Percentiles rank a stretch among this genome's conserved stretches.
Evolutionary conservation across 1,139 yeast species (phyloP).

Genomic region (Debaryomycetaceae sp.): DNA sequence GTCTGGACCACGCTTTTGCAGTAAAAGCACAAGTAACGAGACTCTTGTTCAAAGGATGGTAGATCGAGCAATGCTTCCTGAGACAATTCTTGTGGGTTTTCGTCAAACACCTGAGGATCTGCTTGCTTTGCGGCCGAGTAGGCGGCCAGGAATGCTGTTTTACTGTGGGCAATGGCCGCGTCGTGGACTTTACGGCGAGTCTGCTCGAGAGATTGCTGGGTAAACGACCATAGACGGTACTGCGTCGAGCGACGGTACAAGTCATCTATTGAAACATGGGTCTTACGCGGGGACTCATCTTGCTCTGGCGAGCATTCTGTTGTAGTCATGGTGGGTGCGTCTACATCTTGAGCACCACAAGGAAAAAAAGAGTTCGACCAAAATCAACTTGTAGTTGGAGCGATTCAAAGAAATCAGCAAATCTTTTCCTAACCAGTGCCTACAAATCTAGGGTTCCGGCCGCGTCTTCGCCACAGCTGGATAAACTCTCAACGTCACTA

Average conservation of each 20-base stretch:
- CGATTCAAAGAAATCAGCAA: no score
- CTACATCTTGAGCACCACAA: no score
- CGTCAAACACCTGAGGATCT: conserved; percentile 17
- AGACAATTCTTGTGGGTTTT: conserved; percentile 23
- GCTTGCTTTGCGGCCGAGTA: conserved; percentile 18
- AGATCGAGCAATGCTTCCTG: conserved; percentile 26
- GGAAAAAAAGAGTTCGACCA: no score
- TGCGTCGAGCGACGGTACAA: conserved; percentile 81
- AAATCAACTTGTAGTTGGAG: no score
- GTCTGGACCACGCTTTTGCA: conserved; percentile 57
- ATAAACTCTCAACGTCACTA: conserved; percentile 39
- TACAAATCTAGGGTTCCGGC: conserved; percentile 5
- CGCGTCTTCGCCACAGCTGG: conserved; percentile 34
- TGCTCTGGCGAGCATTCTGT: no score
- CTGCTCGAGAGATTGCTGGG: conserved; percentile 40
- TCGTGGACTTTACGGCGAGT: conserved; percentile 39
- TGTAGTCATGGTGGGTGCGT: no score
- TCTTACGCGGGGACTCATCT: no score
- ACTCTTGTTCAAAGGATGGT: conserved; percentile 60
- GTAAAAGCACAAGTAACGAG: conserved; percentile 54
- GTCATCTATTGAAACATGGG: no score
- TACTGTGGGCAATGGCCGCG: conserved; percentile 36
- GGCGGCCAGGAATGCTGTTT: conserved; percentile 20
- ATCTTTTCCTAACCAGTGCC: no score
- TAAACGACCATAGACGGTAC: conserved; percentile 76